Evolutionary conservation across 148 eudicot species (phyloP).

Genomic region (Rhododendron mucronatum): DNA sequence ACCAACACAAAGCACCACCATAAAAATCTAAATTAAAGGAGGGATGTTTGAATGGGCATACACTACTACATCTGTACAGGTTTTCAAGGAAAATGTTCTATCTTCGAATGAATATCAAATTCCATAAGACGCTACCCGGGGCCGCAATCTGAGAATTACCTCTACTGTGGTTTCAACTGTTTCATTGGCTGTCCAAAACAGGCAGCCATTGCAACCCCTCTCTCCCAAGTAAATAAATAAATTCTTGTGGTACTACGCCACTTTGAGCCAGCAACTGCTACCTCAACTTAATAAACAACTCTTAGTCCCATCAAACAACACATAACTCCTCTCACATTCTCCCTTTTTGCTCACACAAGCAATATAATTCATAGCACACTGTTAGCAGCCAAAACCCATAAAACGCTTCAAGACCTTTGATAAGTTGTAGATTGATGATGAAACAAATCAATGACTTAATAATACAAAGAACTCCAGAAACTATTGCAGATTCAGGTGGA

Average conservation of each 20-base stretch:
- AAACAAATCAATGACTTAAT: not conserved
- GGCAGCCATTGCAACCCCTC: not conserved
- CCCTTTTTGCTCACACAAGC: too few species aligned
- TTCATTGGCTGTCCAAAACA: not conserved
- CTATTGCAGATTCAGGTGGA: not conserved
- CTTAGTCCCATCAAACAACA: not conserved
- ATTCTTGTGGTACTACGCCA: not conserved
- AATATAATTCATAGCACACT: not conserved
- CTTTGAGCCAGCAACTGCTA: not conserved
- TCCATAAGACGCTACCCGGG: not conserved
- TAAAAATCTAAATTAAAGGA: not conserved
- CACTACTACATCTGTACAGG: not conserved
- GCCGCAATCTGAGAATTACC: not conserved
- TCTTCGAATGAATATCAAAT: not conserved
- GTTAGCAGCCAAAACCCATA: not conserved
- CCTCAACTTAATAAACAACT: not conserved
- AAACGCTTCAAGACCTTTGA: not conserved
- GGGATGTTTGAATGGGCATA: not conserved
- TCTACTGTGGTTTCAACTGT: not conserved
- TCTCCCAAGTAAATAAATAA: not conserved
- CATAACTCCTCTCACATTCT: not conserved
- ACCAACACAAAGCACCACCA: not conserved
- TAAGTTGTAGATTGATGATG: not conserved
- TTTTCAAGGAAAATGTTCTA: not conserved
- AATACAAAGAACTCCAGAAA: not conserved